Evolutionary conservation across 2,329 filamentous ascomycete genomes (phyloP).

Genomic region (Penicillium sp.): DNA sequence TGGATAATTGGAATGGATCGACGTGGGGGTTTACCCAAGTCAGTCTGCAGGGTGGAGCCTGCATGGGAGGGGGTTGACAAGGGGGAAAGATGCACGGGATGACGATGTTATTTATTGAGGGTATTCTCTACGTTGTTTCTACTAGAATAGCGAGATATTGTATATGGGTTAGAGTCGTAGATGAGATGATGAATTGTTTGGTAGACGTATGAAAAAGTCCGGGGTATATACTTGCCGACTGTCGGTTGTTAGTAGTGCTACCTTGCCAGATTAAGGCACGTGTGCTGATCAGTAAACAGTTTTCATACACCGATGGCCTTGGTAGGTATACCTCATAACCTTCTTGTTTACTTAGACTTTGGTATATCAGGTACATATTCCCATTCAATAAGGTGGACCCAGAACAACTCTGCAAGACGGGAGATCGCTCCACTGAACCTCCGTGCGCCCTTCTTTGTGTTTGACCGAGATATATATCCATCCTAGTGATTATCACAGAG

Average conservation of each 20-base stretch:
- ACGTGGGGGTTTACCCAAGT: slow-evolving; percentile 11
- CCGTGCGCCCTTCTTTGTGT: not conserved
- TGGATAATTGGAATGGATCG: slow-evolving; percentile 24
- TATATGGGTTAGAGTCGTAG: not conserved
- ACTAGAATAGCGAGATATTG: not conserved
- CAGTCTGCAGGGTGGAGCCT: not conserved
- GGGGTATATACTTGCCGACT: not conserved
- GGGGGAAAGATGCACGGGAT: not conserved
- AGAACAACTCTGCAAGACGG: not conserved
- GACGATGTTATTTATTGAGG: not conserved
- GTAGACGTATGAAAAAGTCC: not conserved
- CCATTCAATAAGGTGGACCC: not conserved
- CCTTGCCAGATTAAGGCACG: not conserved
- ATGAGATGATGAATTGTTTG: not conserved
- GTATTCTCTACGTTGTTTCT: not conserved
- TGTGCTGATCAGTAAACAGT: not conserved
- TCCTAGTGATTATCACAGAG: not conserved
- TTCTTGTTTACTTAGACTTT: not conserved
- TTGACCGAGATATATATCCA: not conserved
- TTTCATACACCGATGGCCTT: not conserved
- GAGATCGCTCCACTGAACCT: not conserved
- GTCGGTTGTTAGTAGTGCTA: not conserved
- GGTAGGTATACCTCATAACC: not conserved
- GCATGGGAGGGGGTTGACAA: slow-evolving; percentile 7
- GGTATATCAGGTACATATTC: not conserved